Base-by-base conservation (phyloP, 2,329 filamentous ascomycete genomes). In the Fusarium cicatricum region DNA sequence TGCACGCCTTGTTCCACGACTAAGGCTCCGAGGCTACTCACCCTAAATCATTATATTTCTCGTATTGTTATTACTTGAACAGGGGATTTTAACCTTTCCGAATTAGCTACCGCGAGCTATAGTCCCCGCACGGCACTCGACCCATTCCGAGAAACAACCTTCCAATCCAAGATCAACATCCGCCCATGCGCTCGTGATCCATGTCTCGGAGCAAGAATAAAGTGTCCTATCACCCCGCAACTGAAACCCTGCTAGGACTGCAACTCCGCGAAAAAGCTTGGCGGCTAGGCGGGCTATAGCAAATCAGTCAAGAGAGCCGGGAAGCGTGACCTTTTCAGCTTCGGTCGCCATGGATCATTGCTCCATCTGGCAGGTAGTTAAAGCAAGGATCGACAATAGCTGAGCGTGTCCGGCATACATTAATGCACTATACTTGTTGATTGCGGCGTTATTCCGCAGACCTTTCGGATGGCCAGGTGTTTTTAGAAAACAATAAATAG, bases 291-390 rank as follows among this genome's bases (percentile, higher is more conserved):
- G 32, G 23, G 12, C 15, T 4, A 19, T 15, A 47, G 23, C 55
- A 62, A 63, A 64, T 63, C 60, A 63, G 4, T 43, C 16, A 8
- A 19, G 11, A 19, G 4, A 34, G 21, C 31, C 16, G 9, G 11
- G 34, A 33, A 43, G 55, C 60, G 55, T 64, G 60, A 63, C 46
- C 47, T 39, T 43, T 12, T 10, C 16, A 12, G 34, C 5, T 17
- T 8, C 19, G 49, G 19, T 3, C n/a, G 11, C 5, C 14, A 45
- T 11, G 48, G 60, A 63, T 64, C 60, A 57, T 64, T 64, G 17
- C 55, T 29, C 0, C 16, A 50, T 64, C 43, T 42, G 60, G 60
- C 48, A 63, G 60, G 60, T 63, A 39, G 4, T 23, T 23, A 40
- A 11, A n/a, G 6, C 17, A 4, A 23, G 4, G 29, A 36, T 14